A percentile compares a stretch with the other conserved stretches of the same genome.
Conservation (phyloP, 495 filamentous ascomycete species). For the Tricharina praecox region DNA sequence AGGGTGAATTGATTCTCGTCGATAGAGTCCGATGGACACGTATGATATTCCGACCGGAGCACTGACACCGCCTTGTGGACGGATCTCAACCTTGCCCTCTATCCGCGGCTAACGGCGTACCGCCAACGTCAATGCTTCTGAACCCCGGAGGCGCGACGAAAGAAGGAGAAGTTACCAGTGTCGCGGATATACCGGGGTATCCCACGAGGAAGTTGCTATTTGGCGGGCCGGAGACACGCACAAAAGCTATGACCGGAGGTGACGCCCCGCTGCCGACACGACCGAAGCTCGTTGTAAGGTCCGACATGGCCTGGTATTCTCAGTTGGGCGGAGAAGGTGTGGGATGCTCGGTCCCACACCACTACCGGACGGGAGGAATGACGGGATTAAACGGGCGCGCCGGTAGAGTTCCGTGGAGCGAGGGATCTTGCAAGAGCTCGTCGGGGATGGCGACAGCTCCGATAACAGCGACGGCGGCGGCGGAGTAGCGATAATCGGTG, state of each 20-base stretch:
- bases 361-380: too few species aligned
- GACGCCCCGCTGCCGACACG: conserved; percentile 1
- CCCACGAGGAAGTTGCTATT: conserved; percentile 94
- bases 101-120: conserved; percentile 69
- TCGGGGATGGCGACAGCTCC: too few species aligned
- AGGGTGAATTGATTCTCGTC: conserved; percentile 91
- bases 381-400: too few species aligned
- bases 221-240: conserved; percentile 91
- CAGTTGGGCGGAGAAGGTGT: neutral
- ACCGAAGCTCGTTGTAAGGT: conserved; percentile 2
- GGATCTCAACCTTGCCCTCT: conserved; percentile 95
- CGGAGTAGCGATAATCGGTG: too few species aligned
- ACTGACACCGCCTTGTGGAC: conserved; percentile 63
- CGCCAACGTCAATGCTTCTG: neutral
- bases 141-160: neutral
- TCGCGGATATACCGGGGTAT: conserved; percentile 95
- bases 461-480: too few species aligned
- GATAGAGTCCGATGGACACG: conserved; percentile 81
- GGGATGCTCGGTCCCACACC: neutral
- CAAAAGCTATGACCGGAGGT: conserved; percentile 25
- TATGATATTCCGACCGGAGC: conserved; percentile 81
- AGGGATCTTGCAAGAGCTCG: too few species aligned
- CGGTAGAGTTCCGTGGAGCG: too few species aligned
- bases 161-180: conserved; percentile 49
- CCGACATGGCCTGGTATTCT: neutral